phyloP scores from a whole-genome alignment of 148 eudicot species.

The Rhododendron kiyosumense region DNA sequence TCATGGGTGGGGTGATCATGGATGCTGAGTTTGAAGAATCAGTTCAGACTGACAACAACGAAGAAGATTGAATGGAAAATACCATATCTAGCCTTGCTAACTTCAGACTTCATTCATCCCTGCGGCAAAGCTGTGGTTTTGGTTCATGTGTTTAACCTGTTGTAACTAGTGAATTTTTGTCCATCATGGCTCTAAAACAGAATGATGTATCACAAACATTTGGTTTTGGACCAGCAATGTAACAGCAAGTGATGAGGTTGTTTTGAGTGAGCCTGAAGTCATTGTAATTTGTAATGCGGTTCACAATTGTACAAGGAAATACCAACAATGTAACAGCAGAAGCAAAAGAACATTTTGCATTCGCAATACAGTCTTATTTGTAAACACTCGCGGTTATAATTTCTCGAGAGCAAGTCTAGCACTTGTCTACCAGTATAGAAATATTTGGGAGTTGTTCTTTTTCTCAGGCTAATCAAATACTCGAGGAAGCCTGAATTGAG shows the following conservation, averaged over 20 bases:
- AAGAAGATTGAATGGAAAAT: conserved; percentile 19
- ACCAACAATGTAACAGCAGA: background rate
- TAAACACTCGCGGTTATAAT: background rate
- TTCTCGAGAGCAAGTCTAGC: background rate
- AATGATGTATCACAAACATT: background rate
- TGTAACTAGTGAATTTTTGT: background rate
- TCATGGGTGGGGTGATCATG: conserved; percentile 87
- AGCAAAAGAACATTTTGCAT: background rate
- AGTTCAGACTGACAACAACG: conserved; percentile 34
- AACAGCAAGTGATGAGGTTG: background rate
- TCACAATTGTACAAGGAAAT: background rate
- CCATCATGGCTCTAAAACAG: background rate
- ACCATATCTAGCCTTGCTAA: background rate
- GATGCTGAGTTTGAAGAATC: conserved; percentile 73
- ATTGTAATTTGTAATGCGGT: background rate
- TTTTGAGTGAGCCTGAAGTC: background rate
- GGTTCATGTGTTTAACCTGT: background rate
- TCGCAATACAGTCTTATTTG: background rate
- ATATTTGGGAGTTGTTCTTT: background rate
- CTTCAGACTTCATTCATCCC: background rate
- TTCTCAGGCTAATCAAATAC: background rate
- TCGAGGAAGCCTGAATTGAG: background rate
- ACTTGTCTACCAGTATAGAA: background rate
- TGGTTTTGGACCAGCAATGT: background rate
- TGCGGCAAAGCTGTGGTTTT: background rate